Conservation (phyloP, 495 filamentous ascomycete species). For the Choiromyces venosus region DNA sequence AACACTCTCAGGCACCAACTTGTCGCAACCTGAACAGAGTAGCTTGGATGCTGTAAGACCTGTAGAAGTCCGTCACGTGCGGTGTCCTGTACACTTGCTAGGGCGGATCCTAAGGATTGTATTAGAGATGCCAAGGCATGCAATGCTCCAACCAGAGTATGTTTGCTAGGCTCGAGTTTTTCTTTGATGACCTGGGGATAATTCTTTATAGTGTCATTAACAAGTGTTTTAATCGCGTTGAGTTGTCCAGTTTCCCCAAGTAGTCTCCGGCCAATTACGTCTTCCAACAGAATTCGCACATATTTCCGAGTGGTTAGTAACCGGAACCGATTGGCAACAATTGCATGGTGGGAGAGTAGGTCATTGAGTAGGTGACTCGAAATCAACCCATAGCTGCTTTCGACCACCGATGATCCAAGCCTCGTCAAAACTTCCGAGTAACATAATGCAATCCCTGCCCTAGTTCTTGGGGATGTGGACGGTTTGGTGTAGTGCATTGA, state of each 20-base stretch:
- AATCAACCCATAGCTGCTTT: constrained; percentile 73
- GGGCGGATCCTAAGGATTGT: constrained; percentile 71
- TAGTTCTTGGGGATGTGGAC: constrained; percentile 70
- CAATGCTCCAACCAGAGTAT: constrained; percentile 70
- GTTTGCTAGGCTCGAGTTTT: constrained; percentile 80
- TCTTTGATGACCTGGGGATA: constrained; percentile 92
- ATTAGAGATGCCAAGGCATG: constrained; percentile 77
- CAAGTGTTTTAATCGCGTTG: constrained; percentile 69
- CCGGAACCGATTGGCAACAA: constrained; percentile 81
- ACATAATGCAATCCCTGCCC: constrained; percentile 80
- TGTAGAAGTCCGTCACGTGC: constrained; percentile 85
- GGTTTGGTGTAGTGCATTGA: constrained; percentile 74
- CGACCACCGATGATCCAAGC: constrained; percentile 68
- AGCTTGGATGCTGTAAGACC: constrained; percentile 89
- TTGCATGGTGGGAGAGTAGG: constrained; percentile 66
- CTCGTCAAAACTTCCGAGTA: constrained; percentile 73
- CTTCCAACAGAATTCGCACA: constrained; percentile 74
- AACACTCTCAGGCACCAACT: constrained; percentile 80
- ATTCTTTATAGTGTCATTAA: constrained; percentile 88
- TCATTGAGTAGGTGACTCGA: constrained; percentile 74
- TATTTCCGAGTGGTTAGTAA: constrained; percentile 79
- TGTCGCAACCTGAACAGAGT: constrained; percentile 86
- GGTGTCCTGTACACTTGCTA: constrained; percentile 65
- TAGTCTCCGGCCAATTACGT: constrained; percentile 72
- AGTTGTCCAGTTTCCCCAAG: constrained; percentile 83